A percentile compares a stretch with the other conserved stretches of the same genome.
phyloP scores from a whole-genome alignment of 768 basidiomycete genomes.

The Podaxis sp. region DNA sequence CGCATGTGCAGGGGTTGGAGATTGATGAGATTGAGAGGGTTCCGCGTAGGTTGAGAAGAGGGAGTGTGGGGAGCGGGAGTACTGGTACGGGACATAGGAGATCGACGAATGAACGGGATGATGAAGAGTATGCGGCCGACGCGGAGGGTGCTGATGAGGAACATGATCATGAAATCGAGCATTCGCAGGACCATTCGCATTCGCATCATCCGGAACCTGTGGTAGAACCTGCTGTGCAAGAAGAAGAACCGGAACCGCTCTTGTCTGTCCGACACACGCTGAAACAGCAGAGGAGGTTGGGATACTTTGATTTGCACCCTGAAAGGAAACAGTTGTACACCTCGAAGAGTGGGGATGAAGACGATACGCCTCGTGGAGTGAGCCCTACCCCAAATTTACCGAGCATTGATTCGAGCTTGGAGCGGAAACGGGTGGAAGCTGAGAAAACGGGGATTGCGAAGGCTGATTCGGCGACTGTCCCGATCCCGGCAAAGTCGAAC shows the following conservation, averaged over 20 bases:
- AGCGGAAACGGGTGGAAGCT: neutral
- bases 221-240: neutral
- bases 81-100: constrained; percentile 19
- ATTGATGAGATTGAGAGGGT: constrained; percentile 23
- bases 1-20: constrained; percentile 47
- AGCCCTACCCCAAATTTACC: constrained; percentile 1
- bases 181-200: neutral
- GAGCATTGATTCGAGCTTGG: neutral
- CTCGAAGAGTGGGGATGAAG: constrained; percentile 23
- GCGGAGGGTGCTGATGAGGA: constrained; percentile 6
- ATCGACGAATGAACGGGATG: constrained; percentile 22
- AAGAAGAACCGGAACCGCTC: constrained; percentile 16
- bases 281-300: constrained; percentile 41
- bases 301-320: constrained; percentile 79
- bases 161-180: neutral
- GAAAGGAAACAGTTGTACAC: constrained; percentile 47
- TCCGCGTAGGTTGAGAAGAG: constrained; percentile 30
- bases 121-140: constrained; percentile 14
- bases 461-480: neutral
- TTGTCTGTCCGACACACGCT: constrained; percentile 26
- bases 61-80: constrained; percentile 23
- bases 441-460: neutral
- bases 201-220: constrained; percentile 5
- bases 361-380: constrained; percentile 3
- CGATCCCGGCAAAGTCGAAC: neutral